Percentiles rank a stretch among this genome's conserved stretches.
Evolutionary conservation across 1,284 basidiomycete species (phyloP).

Genomic region (Moesziomyces antarcticus): DNA sequence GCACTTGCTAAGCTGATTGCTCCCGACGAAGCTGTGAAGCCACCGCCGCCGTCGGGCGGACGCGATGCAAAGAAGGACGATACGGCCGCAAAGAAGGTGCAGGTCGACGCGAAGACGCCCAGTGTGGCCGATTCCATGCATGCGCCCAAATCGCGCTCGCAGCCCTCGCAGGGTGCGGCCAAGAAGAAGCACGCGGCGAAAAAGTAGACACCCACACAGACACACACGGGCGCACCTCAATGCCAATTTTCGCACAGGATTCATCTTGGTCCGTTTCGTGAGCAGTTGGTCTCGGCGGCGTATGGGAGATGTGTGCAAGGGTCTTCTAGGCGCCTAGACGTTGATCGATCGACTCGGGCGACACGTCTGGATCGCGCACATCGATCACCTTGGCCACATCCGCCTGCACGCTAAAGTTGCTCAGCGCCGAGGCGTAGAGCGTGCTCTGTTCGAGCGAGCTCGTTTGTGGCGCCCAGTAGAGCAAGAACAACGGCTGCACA

Average conservation of each 20-base stretch:
- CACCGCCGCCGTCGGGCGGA: neutral
- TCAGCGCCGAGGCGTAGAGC: slow-evolving; percentile 65
- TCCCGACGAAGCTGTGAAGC: slow-evolving; percentile 1
- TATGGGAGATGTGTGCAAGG: too few species aligned
- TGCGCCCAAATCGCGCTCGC: slow-evolving; percentile 8
- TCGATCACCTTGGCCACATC: slow-evolving; percentile 64
- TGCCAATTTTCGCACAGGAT: too few species aligned
- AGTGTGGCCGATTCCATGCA: slow-evolving; percentile 18
- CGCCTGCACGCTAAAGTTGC: slow-evolving; percentile 52
- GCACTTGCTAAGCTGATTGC: slow-evolving; percentile 17
- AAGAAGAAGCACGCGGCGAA: slow-evolving; percentile 1
- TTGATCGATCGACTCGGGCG: slow-evolving; percentile 32
- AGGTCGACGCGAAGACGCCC: neutral
- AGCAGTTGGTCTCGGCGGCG: too few species aligned
- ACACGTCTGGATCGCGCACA: slow-evolving; percentile 55
- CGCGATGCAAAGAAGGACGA: neutral
- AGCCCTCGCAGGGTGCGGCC: neutral
- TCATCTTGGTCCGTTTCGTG: too few species aligned
- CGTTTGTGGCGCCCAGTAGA: slow-evolving; percentile 63
- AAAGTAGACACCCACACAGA: slow-evolving; percentile 1
- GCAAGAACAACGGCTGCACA: slow-evolving; percentile 22
- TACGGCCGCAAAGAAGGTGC: neutral
- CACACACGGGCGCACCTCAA: too few species aligned
- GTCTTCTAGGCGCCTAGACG: slow-evolving; percentile 49
- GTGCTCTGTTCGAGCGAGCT: slow-evolving; percentile 59